Base-by-base conservation (phyloP, 1,139 yeast genomes). In the Debaryomycetaceae sp. region DNA sequence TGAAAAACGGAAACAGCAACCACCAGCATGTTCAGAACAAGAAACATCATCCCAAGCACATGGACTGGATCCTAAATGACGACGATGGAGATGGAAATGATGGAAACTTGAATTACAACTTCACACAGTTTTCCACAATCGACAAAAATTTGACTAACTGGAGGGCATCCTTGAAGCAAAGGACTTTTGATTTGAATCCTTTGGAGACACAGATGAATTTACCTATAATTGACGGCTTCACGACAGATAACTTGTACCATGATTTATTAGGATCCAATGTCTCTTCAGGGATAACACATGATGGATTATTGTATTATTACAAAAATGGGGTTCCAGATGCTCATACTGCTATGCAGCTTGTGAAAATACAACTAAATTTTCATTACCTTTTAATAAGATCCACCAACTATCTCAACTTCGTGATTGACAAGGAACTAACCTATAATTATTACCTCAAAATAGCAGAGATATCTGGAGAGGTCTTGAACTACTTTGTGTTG, bases 81-180 rank as follows among this genome's bases (percentile, higher is more conserved):
- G 75, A 70, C 45, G 78, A 70, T 48, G 77, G 77, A 19, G 78
- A 73, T 51, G 77, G 77, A 11, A 72, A 71, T 46, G 78, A 73
- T 50, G 78, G 78, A 13, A 72, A 73, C 44, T 63, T 73, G 49
- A 73, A 73, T 45, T 72, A 72, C 49, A 72, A 73, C 46, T 71
- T 67, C 42, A 65, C 63, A 40, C 78, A 73, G 43, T 73, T 73
- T 45, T 56, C 67, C 26, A 63, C 67, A 4, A 73, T 73, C 37
- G 78, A 73, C 49, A 66, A 63, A 41, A 72, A 73, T 46, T 56
- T 73, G 37, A 53, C 67, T 5, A 63, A 61, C 38, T 73, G 78
- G 78, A 63, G 77, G 46, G 58, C 61, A 29, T 59, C 73, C 0
- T 58, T 73, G 41, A 65, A 64, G 41, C 48, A 49, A 1, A 70